phyloP scores from a whole-genome alignment of 2,329 filamentous ascomycete species.

The Sarocladium strictum region DNA sequence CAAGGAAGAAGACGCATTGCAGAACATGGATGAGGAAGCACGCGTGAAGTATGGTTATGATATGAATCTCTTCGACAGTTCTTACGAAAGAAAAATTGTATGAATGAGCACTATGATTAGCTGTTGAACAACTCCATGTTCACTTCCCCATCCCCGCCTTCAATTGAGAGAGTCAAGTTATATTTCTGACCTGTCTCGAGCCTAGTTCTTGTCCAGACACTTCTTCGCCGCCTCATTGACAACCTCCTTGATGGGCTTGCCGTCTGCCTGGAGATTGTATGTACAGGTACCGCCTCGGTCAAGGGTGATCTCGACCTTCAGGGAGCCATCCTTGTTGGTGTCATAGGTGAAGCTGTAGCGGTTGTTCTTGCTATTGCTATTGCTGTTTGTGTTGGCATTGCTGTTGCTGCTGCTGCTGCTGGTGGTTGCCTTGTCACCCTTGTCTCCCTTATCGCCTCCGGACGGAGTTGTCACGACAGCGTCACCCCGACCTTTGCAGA shows the following conservation, averaged over 20 bases:
- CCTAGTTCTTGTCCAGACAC: slow-evolving; percentile 5
- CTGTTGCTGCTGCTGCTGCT: background rate
- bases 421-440: too few relatives aligned
- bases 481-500: background rate
- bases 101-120: too few relatives aligned
- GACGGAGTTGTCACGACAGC: background rate
- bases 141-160: too few relatives aligned
- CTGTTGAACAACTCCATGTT: too few relatives aligned
- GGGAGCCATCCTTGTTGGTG: background rate
- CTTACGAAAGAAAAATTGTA: too few relatives aligned
- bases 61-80: too few relatives aligned
- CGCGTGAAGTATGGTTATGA: too few relatives aligned
- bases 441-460: too few relatives aligned
- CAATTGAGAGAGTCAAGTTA: too few relatives aligned
- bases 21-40: too few relatives aligned
- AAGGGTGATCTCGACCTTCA: background rate
- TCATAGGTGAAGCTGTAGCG: background rate
- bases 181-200: too few relatives aligned
- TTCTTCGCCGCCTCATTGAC: background rate
- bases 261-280: background rate
- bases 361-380: background rate
- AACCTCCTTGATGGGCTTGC: background rate
- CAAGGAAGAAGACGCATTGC: too few relatives aligned
- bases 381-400: background rate
- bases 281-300: background rate